Evolutionary conservation across 176 grass and related monocot species (phyloP).

Genomic region (Themeda triandra): DNA sequence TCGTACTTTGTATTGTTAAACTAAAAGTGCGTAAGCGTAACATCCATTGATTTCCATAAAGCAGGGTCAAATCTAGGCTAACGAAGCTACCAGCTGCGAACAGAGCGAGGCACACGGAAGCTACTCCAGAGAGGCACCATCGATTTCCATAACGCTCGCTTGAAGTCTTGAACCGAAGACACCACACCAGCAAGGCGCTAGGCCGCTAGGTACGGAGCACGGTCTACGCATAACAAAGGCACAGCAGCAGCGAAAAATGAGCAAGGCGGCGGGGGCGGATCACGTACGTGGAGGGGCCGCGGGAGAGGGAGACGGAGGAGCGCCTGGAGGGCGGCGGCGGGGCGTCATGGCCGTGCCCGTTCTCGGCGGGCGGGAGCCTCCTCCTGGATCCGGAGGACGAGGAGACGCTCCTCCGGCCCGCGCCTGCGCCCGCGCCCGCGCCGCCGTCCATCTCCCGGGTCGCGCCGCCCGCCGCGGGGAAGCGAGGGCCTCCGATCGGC

Average conservation of each 20-base stretch:
- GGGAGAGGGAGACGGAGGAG: constrained; percentile 53
- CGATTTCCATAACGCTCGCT: too few relatives aligned
- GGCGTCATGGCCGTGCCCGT: constrained; percentile 35
- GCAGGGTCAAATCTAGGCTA: constrained; percentile 8
- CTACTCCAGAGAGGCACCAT: too few relatives aligned
- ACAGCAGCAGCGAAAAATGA: not conserved
- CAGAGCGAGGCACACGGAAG: not conserved
- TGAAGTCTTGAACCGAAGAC: too few relatives aligned
- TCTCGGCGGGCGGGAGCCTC: constrained; percentile 43
- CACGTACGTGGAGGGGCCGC: constrained; percentile 36
- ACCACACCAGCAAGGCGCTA: not conserved
- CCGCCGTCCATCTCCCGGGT: constrained; percentile 58
- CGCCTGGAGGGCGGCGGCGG: constrained; percentile 20
- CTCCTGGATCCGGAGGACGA: constrained; percentile 36
- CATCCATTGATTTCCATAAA: not conserved
- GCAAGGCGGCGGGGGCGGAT: not conserved
- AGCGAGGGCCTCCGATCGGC: constrained; percentile 20
- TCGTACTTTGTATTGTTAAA: not conserved
- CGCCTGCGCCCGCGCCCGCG: constrained; percentile 33
- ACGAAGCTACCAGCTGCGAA: not conserved
- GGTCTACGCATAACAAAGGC: not conserved
- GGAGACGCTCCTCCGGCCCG: constrained; percentile 39
- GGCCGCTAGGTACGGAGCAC: not conserved
- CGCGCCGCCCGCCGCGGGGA: constrained; percentile 7
- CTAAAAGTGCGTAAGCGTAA: not conserved